Percentiles rank a stretch among this genome's conserved stretches.
Evolutionary conservation across 1,284 basidiomycete genomes (phyloP).

Genomic region (Ceratobasidium sp.): DNA sequence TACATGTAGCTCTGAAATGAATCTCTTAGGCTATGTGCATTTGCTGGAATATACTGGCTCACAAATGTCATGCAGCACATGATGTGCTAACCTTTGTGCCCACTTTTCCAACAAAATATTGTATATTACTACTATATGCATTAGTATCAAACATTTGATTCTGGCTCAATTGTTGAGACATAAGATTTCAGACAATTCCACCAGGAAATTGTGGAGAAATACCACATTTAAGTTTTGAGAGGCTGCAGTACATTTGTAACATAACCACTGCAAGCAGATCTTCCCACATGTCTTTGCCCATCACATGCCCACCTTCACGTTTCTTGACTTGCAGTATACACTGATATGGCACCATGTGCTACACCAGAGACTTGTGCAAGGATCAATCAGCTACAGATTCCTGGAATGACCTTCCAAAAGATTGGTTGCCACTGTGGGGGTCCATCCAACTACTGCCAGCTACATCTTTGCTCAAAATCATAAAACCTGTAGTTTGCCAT

Average conservation of each 20-base stretch:
- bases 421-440: background rate
- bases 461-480: slow-evolving; percentile 11
- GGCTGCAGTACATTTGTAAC: slow-evolving; percentile 39
- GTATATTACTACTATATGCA: background rate
- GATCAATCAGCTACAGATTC: slow-evolving; percentile 3
- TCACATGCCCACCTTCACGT: background rate
- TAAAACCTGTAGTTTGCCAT: slow-evolving; percentile 15
- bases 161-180: too few relatives aligned
- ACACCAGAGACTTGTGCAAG: slow-evolving; percentile 4
- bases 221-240: background rate
- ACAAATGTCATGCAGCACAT: slow-evolving; percentile 32
- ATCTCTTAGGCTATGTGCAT: too few relatives aligned
- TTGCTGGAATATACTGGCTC: slow-evolving; percentile 32
- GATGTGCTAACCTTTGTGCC: background rate
- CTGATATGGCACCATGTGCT: background rate
- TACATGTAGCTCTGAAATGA: too few relatives aligned
- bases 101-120: background rate
- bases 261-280: background rate
- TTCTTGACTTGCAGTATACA: background rate
- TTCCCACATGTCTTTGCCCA: background rate
- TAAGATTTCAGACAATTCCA: background rate
- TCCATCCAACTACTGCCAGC: slow-evolving; percentile 15
- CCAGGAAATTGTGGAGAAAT: background rate
- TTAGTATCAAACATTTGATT: background rate
- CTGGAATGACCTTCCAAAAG: slow-evolving; percentile 11